Percentiles rank a stretch among this genome's conserved stretches.
Evolutionary conservation across 768 basidiomycete species (phyloP).

Genomic region (Vararia minispora): DNA sequence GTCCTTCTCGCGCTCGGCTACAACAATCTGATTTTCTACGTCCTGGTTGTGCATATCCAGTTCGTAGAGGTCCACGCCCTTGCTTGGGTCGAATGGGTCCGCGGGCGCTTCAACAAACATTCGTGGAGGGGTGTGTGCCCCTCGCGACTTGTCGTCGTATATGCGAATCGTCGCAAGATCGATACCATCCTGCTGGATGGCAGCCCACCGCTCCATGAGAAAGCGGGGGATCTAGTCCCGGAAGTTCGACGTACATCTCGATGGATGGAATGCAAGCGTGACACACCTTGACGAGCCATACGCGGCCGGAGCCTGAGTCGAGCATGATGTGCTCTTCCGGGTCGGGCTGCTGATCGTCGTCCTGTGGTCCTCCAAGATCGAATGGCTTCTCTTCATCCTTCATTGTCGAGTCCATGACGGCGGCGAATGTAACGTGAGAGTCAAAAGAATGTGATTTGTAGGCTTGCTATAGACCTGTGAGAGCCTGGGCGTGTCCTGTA

Average conservation of each 20-base stretch:
- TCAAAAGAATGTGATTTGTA: too few species aligned
- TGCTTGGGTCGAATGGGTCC: conserved; percentile 31
- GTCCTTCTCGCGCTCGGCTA: conserved; percentile 73
- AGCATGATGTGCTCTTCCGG: conserved; percentile 79
- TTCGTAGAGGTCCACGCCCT: conserved; percentile 57
- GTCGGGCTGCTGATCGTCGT: conserved; percentile 61
- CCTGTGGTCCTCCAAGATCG: conserved; percentile 36
- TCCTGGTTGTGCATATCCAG: conserved; percentile 79
- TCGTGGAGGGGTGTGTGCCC: conserved; percentile 38
- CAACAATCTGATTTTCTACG: conserved; percentile 78
- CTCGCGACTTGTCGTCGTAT: conserved; percentile 51
- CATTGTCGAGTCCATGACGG: too few species aligned
- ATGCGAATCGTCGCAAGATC: conserved; percentile 82
- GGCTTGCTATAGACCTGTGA: too few species aligned
- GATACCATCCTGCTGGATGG: conserved; percentile 59
- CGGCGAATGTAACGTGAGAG: too few species aligned
- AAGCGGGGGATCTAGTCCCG: conserved; percentile 66
- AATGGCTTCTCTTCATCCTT: conserved; percentile 71
- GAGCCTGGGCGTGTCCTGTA: too few species aligned
- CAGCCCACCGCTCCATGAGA: conserved; percentile 79
- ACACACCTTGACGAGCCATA: conserved; percentile 80
- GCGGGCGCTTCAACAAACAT: conserved; percentile 62
- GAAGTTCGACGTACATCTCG: neutral
- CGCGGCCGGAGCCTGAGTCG: conserved; percentile 59
- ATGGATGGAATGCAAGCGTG: neutral